Percentiles rank a stretch among this genome's conserved stretches.
Evolutionary conservation across 1,139 yeast genomes (phyloP).

Genomic region (Saccharomyces pastorianus): DNA sequence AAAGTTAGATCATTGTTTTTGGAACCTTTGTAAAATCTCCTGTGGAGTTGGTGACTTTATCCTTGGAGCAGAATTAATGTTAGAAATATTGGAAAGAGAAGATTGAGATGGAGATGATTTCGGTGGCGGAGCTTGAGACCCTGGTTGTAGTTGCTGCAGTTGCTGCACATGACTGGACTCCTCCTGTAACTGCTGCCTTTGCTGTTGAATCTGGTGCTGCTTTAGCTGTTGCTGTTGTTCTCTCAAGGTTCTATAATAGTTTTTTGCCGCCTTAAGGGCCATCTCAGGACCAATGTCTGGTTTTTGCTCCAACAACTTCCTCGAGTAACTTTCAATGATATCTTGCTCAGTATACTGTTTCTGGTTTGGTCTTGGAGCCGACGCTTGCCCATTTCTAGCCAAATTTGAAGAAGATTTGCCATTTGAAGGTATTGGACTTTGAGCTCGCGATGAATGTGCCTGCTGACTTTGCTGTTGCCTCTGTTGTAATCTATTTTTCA

Average conservation of each 20-base stretch:
- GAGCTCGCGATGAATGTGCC: conserved; percentile 16
- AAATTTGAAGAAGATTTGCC: background rate
- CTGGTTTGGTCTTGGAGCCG: conserved; percentile 9
- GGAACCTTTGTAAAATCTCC: conserved; percentile 29
- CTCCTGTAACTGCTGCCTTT: background rate
- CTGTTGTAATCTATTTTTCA: conserved; percentile 28
- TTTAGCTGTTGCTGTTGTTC: conserved; percentile 11
- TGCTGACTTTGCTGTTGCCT: conserved; percentile 19
- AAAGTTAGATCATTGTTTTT: conserved; percentile 14
- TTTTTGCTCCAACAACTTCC: conserved; percentile 27
- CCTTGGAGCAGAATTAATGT: conserved; percentile 7
- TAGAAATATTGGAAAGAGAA: conserved; percentile 1
- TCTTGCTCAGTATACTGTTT: conserved; percentile 24
- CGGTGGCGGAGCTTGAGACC: conserved; percentile 1
- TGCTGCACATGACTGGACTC: background rate
- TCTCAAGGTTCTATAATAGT: conserved; percentile 19
- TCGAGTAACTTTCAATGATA: conserved; percentile 28
- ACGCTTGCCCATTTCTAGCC: conserved; percentile 2
- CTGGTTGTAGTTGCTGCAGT: conserved; percentile 1
- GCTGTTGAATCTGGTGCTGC: conserved; percentile 5
- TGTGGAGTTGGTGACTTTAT: conserved; percentile 30
- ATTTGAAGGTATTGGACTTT: background rate
- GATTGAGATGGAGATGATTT: background rate
- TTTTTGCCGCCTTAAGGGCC: conserved; percentile 31
- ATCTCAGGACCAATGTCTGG: conserved; percentile 28